Evolutionary conservation across 352 stramenopile genomes (phyloP).

Genomic region (Phytophthora quininea): DNA sequence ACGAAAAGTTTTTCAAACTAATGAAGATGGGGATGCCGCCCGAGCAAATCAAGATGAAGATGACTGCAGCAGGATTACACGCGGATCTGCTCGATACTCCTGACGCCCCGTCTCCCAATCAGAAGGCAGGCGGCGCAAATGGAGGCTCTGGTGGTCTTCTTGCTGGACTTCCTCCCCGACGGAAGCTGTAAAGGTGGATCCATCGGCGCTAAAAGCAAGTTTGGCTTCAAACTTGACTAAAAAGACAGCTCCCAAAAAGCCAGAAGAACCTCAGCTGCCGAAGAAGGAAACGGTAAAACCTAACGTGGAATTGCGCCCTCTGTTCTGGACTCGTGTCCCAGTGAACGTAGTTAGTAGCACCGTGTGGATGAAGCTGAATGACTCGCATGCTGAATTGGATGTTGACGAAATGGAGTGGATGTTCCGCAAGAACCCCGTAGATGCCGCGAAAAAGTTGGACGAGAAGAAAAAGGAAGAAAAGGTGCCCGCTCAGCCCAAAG

Average conservation of each 20-base stretch:
- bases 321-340: conserved; percentile 90
- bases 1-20: conserved; percentile 97
- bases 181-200: conserved; percentile 75
- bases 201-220: conserved; percentile 66
- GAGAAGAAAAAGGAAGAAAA: conserved; percentile 83
- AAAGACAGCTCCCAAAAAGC: conserved; percentile 56
- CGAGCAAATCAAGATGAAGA: conserved; percentile 94
- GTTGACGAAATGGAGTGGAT: conserved; percentile 90
- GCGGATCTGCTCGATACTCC: conserved; percentile 68
- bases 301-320: conserved; percentile 82
- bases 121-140: conserved; percentile 38
- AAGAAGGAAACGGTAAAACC: conserved; percentile 90
- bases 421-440: conserved; percentile 83
- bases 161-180: conserved; percentile 62
- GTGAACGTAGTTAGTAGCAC: conserved; percentile 89
- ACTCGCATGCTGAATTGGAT: conserved; percentile 70
- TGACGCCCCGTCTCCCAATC: conserved; percentile 74
- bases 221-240: conserved; percentile 56
- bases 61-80: conserved; percentile 80
- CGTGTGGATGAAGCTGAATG: conserved; percentile 86
- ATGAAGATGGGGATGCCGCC: conserved; percentile 88
- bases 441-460: conserved; percentile 72
- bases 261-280: conserved; percentile 71
- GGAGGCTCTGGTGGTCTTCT: conserved; percentile 40
- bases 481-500: conserved; percentile 47